Conservation (phyloP, 352 stramenopile genomes). For the Globisporangium barbulae region DNA sequence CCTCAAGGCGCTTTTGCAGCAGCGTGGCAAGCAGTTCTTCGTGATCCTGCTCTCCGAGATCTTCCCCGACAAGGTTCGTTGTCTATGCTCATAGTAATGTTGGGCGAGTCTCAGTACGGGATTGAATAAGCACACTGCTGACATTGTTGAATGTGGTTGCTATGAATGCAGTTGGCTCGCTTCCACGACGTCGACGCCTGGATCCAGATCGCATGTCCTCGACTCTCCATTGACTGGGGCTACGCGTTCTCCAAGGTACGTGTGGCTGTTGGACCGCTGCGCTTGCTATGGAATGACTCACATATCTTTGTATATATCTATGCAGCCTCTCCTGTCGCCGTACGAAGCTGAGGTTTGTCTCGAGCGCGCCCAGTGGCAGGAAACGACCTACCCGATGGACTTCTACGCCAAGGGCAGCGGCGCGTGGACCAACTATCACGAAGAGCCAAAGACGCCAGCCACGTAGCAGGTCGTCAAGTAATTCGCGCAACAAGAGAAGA, state of each 20-base stretch:
- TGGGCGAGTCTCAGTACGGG: too few species aligned
- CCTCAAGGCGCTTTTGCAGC: slow-evolving; percentile 85
- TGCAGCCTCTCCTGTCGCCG: slow-evolving; percentile 84
- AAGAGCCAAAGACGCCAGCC: slow-evolving; percentile 33
- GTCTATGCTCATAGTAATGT: neutral
- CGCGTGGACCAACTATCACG: slow-evolving; percentile 97
- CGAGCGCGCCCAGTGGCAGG: slow-evolving; percentile 82
- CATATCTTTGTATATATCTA: neutral
- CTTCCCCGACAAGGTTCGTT: slow-evolving; percentile 84
- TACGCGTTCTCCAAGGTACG: slow-evolving; percentile 92
- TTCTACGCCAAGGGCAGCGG: slow-evolving; percentile 97
- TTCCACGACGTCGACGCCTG: slow-evolving; percentile 93
- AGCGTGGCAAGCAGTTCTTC: slow-evolving; percentile 90
- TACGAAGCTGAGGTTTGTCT: slow-evolving; percentile 98
- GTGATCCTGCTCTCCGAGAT: slow-evolving; percentile 97
- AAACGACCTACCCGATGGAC: slow-evolving; percentile 97
- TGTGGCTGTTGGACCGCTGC: neutral
- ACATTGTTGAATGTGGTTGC: neutral
- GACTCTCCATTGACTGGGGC: slow-evolving; percentile 99
- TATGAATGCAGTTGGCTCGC: slow-evolving; percentile 63
- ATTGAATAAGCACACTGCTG: neutral
- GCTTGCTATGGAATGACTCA: neutral
- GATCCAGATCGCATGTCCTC: slow-evolving; percentile 98
- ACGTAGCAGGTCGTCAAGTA: slow-evolving; percentile 6
- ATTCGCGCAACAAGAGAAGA: neutral